These are phyloP conservation scores for Xylaria intraflava DNA, from an alignment of 495 filamentous ascomycete species.

Conservation along the genomic window DNA sequence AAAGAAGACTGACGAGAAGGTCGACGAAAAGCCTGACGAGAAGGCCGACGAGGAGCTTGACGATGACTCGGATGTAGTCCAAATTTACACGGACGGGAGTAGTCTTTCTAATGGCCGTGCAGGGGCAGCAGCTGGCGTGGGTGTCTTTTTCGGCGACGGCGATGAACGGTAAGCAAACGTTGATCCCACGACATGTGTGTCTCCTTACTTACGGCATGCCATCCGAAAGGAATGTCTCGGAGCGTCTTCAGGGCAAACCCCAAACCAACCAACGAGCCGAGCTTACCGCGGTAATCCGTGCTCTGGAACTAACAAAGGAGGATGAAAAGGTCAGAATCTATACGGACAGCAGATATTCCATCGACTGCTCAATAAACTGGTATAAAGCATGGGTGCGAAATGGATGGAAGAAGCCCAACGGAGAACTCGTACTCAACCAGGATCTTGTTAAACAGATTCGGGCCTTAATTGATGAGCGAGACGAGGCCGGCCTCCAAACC, in stretches of 20 bases:
- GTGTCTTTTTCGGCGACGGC: conserved; percentile 75
- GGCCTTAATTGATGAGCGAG: conserved; percentile 63
- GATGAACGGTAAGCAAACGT: conserved; percentile 57
- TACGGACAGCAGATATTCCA: conserved; percentile 80
- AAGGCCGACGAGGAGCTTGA: conserved; percentile 29
- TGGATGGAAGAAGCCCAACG: conserved; percentile 64
- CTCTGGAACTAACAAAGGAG: conserved; percentile 65
- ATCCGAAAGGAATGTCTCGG: conserved; percentile 71
- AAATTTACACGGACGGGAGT: conserved; percentile 89
- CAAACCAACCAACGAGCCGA: conserved; percentile 97
- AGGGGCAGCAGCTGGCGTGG: conserved; percentile 72
- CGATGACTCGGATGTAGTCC: conserved; percentile 49
- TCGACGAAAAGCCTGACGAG: conserved; percentile 24
- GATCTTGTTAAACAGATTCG: conserved; percentile 74
- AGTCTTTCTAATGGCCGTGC: conserved; percentile 66
- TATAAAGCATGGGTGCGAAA: conserved; percentile 71
- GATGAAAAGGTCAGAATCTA: conserved; percentile 49
- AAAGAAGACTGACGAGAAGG: too few relatives aligned
- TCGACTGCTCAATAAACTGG: conserved; percentile 87
- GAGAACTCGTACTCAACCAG: conserved; percentile 72
- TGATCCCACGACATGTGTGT: not conserved
- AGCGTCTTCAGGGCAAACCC: conserved; percentile 60
- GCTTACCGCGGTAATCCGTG: conserved; percentile 77
- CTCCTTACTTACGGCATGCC: conserved; percentile 6
- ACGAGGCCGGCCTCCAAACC: conserved; percentile 52